Evolutionary conservation across 2,329 filamentous ascomycete genomes (phyloP).

Genomic region (Paramyrothecium sp.): DNA sequence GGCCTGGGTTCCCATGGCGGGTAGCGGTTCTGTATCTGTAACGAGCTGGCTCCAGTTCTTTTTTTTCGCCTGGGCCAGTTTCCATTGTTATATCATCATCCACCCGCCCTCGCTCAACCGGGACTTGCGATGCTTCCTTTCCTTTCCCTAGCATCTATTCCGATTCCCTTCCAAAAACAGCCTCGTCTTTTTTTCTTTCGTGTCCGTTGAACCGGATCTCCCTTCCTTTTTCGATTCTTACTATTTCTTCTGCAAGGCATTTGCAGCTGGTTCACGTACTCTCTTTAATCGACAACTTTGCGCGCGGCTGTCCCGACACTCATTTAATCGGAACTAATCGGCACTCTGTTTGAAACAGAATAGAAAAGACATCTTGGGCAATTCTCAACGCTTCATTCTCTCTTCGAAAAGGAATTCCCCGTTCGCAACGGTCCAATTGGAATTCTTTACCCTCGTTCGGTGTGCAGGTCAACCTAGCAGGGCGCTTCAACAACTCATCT

Average conservation of each 20-base stretch:
- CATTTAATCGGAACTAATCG: not conserved
- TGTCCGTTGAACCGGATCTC: slow-evolving; percentile 19
- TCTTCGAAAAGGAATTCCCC: not conserved
- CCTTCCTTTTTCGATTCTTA: slow-evolving; percentile 28
- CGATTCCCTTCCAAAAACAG: slow-evolving; percentile 15
- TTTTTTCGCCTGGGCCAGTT: no score
- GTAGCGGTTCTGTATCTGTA: slow-evolving; percentile 9
- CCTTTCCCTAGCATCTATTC: slow-evolving; percentile 7
- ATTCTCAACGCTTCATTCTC: no score
- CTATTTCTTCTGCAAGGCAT: slow-evolving; percentile 9
- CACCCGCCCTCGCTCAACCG: not conserved
- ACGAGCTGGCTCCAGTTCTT: not conserved
- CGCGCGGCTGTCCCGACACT: not conserved
- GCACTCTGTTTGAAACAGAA: not conserved
- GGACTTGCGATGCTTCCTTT: slow-evolving; percentile 19
- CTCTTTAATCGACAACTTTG: not conserved
- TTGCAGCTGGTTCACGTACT: slow-evolving; percentile 22
- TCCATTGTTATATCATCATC: slow-evolving; percentile 14
- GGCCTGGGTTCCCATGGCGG: slow-evolving; percentile 2
- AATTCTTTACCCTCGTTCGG: not conserved
- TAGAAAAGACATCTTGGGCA: not conserved
- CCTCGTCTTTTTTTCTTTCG: slow-evolving; percentile 24
- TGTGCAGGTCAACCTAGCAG: not conserved
- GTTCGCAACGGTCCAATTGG: not conserved
- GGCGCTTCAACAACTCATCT: not conserved